Evolutionary conservation across 352 stramenopile genomes (phyloP), one percentile per base, ranked within the genome.

Genomic region (Peronospora destructor): DNA sequence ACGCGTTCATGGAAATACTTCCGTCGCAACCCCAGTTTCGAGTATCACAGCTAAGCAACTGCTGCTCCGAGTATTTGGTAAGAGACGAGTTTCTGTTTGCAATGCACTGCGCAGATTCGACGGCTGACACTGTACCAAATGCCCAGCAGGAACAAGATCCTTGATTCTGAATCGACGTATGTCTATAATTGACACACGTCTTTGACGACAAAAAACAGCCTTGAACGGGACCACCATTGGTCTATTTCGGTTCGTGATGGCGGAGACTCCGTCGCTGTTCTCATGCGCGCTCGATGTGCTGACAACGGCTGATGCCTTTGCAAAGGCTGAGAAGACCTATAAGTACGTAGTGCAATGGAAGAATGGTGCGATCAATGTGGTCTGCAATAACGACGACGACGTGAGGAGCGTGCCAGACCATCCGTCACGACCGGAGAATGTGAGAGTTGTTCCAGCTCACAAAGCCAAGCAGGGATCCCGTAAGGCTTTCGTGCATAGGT

Each of bases 181-280:
- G n/a, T n/a, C n/a, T n/a, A n/a, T n/a, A n/a, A n/a, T n/a, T n/a
- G n/a, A n/a, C n/a, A n/a, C n/a, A n/a, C n/a, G n/a, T n/a, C n/a
- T n/a, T n/a, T n/a, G n/a, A n/a, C n/a, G n/a, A n/a, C n/a, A n/a
- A n/a, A n/a, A n/a, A n/a, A n/a, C n/a, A n/a, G n/a, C n/a, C n/a
- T n/a, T n/a, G n/a, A n/a, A 21, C 19, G 3, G 19, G 19, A 21
- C 96, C 42, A 98, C 83, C 19, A 59, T 96, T 87, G 66, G 94
- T 78, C 1, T 94, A 95, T 28, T 21, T 21, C 3, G 19, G 19
- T 3, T 21, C 19, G 19, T 19, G 16, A 63, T 61, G 57, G 35
- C 37, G 23, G 32, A 50, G 32, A 42, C 47, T 14, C 32, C 25
- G 39, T 42, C 64, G 39, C 52, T 79, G 25, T 71, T 79, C 42